phyloP scores from a whole-genome alignment of 345 rosid genomes.

The Populus ilicifolia region DNA sequence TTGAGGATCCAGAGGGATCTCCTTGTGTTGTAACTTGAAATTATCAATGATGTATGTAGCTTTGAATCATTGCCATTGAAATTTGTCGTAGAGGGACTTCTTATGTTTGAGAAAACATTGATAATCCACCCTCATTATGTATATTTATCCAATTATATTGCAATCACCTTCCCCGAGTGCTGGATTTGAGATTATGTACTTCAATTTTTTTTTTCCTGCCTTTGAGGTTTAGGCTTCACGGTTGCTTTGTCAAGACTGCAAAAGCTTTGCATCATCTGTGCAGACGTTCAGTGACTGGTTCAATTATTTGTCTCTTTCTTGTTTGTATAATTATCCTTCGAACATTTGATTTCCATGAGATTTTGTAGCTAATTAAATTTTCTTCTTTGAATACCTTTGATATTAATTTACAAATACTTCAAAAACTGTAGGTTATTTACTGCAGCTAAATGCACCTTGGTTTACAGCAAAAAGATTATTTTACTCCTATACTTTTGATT shows the following conservation, averaged over 20 bases:
- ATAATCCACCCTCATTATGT: slow-evolving; percentile 18
- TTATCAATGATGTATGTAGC: slow-evolving; percentile 21
- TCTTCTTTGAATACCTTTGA: no score
- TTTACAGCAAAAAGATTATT: no score
- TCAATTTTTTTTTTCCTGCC: no score
- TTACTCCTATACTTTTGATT: no score
- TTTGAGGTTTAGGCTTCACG: background rate
- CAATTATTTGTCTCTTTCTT: background rate
- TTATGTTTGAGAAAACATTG: background rate
- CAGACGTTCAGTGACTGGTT: background rate
- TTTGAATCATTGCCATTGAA: slow-evolving; percentile 24
- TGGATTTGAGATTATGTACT: background rate
- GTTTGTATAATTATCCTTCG: background rate
- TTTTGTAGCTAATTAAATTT: background rate
- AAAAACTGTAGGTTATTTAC: no score
- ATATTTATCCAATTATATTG: slow-evolving; percentile 17
- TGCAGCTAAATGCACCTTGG: no score
- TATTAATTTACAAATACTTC: no score
- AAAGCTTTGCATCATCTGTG: no score
- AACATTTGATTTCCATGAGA: background rate
- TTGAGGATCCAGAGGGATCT: slow-evolving; percentile 33
- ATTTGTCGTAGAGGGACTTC: slow-evolving; percentile 9
- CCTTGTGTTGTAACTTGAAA: slow-evolving; percentile 29
- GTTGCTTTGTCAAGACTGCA: background rate
- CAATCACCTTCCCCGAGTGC: slow-evolving; percentile 3